Conservation (phyloP, 208 protist species). For the Crithidia acanthocephali region DNA sequence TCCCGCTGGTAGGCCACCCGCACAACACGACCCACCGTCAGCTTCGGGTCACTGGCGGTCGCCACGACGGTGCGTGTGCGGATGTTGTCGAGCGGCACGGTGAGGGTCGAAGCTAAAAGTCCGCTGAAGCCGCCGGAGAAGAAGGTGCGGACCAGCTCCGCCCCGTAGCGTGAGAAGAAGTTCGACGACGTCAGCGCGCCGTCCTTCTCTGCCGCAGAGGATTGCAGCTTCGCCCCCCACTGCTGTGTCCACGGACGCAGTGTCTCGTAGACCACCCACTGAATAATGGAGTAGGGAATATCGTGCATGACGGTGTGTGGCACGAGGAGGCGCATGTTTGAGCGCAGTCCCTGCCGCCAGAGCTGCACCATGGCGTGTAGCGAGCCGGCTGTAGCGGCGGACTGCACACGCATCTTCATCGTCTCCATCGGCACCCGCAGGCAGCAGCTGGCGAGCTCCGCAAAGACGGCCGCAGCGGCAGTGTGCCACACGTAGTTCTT, state of each 20-base stretch:
- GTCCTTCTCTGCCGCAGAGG: background rate
- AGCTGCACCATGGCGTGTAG: slow-evolving; percentile 54
- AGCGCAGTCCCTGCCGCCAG: slow-evolving; percentile 40
- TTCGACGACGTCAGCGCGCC: background rate
- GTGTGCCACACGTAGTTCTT: slow-evolving; percentile 42
- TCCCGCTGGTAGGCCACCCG: slow-evolving; percentile 41
- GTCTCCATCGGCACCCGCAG: slow-evolving; percentile 88
- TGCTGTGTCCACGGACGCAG: slow-evolving; percentile 62
- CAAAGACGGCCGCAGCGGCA: slow-evolving; percentile 44
- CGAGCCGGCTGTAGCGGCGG: slow-evolving; percentile 48
- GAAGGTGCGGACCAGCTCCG: slow-evolving; percentile 55
- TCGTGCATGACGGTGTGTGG: slow-evolving; percentile 84
- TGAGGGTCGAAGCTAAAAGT: slow-evolving; percentile 64
- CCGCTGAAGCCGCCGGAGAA: slow-evolving; percentile 81
- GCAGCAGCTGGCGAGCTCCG: slow-evolving; percentile 61
- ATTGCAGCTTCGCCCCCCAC: slow-evolving; percentile 13
- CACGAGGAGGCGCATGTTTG: slow-evolving; percentile 49
- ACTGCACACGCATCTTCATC: slow-evolving; percentile 84
- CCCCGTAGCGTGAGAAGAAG: slow-evolving; percentile 34
- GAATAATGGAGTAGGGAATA: slow-evolving; percentile 78
- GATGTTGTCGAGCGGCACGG: slow-evolving; percentile 80
- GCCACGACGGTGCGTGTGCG: slow-evolving; percentile 71
- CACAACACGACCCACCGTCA: slow-evolving; percentile 50
- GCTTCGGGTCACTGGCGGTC: slow-evolving; percentile 33
- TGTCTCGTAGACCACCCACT: slow-evolving; percentile 82